Percentiles rank a stretch among this genome's conserved stretches.
These are phyloP conservation scores for Trichoderma lentiforme DNA, from an alignment of 2,329 filamentous ascomycete genomes.

Conservation along the genomic window DNA sequence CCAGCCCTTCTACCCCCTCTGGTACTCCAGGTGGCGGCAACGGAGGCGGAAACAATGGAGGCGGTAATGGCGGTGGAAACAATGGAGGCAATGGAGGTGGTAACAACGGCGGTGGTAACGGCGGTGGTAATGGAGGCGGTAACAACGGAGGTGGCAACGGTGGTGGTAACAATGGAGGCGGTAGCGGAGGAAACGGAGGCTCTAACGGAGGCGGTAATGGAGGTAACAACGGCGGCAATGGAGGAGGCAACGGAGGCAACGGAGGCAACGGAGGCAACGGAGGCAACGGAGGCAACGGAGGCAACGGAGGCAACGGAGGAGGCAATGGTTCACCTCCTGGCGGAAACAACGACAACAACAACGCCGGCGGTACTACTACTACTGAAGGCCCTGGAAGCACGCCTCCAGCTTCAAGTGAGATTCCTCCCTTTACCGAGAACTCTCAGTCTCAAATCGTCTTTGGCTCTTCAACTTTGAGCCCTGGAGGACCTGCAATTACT, in stretches of 20 bases:
- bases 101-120: neutral
- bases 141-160: neutral
- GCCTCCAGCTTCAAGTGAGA: neutral
- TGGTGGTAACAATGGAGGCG: neutral
- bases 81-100: neutral
- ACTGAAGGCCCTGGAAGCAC: neutral
- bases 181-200: neutral
- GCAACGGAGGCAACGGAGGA: neutral
- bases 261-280: neutral
- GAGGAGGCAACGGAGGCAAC: neutral
- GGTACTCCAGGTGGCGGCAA: neutral
- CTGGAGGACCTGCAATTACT: conserved; percentile 8
- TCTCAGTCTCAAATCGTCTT: conserved; percentile 7
- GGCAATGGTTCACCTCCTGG: neutral
- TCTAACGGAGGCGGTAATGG: neutral
- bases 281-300: neutral
- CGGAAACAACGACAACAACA: neutral
- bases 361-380: neutral
- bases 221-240: neutral
- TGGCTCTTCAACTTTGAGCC: conserved; percentile 1
- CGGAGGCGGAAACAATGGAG: neutral
- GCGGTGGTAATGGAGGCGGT: neutral
- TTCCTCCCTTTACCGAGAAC: conserved; percentile 3
- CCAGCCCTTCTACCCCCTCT: neutral
- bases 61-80: neutral